Evolutionary conservation across 345 rosid genomes (phyloP), one percentile per base, ranked within the genome.

Genomic region (Eucalyptus cloeziana): DNA sequence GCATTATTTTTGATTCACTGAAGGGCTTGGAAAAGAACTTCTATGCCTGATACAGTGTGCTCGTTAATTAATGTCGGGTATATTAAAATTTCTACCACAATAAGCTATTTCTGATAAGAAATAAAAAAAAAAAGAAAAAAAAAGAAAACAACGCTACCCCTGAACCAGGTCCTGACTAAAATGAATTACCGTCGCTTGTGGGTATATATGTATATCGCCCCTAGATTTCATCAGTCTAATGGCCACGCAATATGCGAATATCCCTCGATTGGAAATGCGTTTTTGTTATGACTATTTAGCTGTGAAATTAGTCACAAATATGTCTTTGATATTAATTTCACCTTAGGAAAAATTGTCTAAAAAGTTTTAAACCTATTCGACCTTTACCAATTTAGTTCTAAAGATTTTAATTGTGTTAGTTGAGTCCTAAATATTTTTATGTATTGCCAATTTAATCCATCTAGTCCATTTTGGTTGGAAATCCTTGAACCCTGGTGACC

Each of bases 321-420:
- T 71, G 13, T 19, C 40, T 67, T 31, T n/a, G 3, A 67, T 67
- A 31, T 67, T 15, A 8, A 14, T 67, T 52, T 1, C 58, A 52
- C 10, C 1, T 8, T 52, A 21, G 0, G 4, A 8, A 52, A 52
- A 21, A 52, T 52, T 52, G 5, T 52, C 58, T 52, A 52, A 52
- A 52, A 21, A 0, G 0, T 52, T 52, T 52, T 52, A 52, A 52
- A 52, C 10, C 0, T 52, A 52, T 52, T 52, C 0, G 2, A 52
- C 5, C 0, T 52, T 52, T 52, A 52, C 1, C 0, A 52, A 52
- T 52, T 52, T 1, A 8, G 0, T 52, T 8, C 2, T 52, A 21
- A 52, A 52, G 0, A 52, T 52, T 52, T 52, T 21, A 52, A 21
- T 0, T 19, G 2, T 52, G 1, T 52, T 21, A 52, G 10, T 52